Conservation (phyloP, 805 yeast species). For the Teunomyces panamensis region DNA sequence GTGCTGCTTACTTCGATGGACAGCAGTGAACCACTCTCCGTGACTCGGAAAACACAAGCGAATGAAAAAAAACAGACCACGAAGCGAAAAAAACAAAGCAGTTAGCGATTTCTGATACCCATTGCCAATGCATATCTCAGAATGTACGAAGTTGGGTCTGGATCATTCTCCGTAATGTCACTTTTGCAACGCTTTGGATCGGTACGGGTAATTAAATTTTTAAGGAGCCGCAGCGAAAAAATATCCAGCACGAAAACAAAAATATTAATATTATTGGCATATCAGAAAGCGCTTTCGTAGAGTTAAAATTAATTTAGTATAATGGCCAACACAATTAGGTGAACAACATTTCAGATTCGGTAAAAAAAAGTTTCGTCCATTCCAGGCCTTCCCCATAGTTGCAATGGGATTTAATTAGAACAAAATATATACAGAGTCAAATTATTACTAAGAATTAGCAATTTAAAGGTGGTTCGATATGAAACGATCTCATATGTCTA, state of each 20-base stretch:
- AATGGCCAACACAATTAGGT: background rate
- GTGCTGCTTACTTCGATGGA: background rate
- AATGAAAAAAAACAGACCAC: background rate
- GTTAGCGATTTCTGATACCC: background rate
- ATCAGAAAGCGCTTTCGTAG: background rate
- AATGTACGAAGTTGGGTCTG: too few species aligned
- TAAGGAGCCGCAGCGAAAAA: background rate
- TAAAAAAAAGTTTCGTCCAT: background rate
- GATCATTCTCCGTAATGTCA: too few species aligned
- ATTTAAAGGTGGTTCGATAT: background rate
- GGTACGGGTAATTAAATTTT: background rate
- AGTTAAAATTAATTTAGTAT: background rate
- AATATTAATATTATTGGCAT: background rate
- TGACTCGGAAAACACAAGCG: background rate
- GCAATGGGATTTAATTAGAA: background rate
- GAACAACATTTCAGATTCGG: background rate
- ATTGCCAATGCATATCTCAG: background rate
- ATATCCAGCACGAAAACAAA: background rate
- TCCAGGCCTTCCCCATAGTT: background rate
- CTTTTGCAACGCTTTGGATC: background rate
- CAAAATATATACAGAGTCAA: background rate
- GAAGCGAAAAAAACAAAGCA: background rate
- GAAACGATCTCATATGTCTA: background rate
- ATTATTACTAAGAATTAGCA: background rate
- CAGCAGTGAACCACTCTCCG: background rate